Evolutionary conservation across 228 moss, liverwort and hornwort species (phyloP), one percentile per base, ranked within the genome.

Genomic region (Sphagnum fallax): DNA sequence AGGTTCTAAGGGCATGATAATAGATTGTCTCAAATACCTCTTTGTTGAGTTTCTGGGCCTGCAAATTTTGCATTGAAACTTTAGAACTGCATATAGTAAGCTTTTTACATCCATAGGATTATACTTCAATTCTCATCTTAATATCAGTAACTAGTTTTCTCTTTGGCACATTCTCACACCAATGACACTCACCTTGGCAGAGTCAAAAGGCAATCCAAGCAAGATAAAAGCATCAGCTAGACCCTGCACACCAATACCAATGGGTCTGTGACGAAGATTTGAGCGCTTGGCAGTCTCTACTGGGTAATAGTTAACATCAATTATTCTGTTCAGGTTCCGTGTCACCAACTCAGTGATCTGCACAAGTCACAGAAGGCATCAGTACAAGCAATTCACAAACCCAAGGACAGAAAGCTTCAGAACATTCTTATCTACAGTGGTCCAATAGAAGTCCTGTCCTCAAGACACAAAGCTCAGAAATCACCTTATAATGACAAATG

Each of bases 151-250:
- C 32, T 32, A 32, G 2, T 32, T 32, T 32, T 32, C 32, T 32
- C 32, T 32, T 32, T 32, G 32, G 0, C 32, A 32, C 32, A 32
- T 32, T 32, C 32, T 32, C 32, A 32, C 32, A 32, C 32, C 32
- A 32, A 32, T 32, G 32, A 32, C 32, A 32, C 32, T 2, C 32
- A 76, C 84, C 77, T 84, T 80, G 16, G 78, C 91, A 6, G 93
- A 90, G 67, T 93, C 93, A 13, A 98, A 93, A 3, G 97, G 66
- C 97, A 98, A 91, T 71, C 97, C 97, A 0, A 97, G 83, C n/a
- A 97, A 72, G 13, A 97, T 93, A 75, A 97, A 97, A 5, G 89
- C 91, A 62, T 97, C 97, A 0, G 97, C 97, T 0, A 97, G 80
- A 52, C 97, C 97, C 70, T 97, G 97, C 18, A 97, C 93, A 49